Evolutionary conservation across 2,329 filamentous ascomycete species (phyloP), one percentile per base, ranked within the genome.

Genomic region (Myriosclerotinia curreyana): DNA sequence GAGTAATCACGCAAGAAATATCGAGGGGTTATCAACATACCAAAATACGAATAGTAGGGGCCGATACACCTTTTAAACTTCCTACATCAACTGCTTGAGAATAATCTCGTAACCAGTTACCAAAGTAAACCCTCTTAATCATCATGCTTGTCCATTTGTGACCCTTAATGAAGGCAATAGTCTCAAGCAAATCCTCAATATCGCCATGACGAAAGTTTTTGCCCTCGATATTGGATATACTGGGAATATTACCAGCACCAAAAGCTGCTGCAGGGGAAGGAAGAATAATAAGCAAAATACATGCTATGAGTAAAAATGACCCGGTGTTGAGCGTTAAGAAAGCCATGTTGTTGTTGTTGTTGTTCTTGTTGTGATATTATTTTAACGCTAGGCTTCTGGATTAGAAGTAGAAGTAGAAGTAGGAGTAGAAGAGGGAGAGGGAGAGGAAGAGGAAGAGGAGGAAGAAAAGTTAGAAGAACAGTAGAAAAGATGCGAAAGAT

Each of bases 141-240:
- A 90, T 85, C 80, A 90, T 87, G 17, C 86, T 86, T 1, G 89
- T 90, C 91, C 91, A 95, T 79, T 94, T 94, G 74, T 92, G 91
- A 65, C 90, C 90, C 68, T 88, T 83, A 65, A 94, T 82, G 72
- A 91, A 93, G 38, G 88, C 85, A 69, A 94, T 78, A 7, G 86
- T 90, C 76, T 90, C 89, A 71, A 95, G 85, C 78, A 91, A 86
- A 76, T 94, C 91, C 79, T 92, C 89, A 67, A 92, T 92, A 74
- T 92, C 89, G 76, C 86, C 86, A 81, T 89, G 86, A 53, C 86
- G 83, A 82, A 86, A 89, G 74, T 89, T 89, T 74, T 83, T 80
- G 20, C 87, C 87, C 73, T 90, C 87, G 36, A 74, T 67, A 8
- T 75, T 78, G 17, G 80, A 76, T 68, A 86, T 86, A 25, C 83